Evolutionary conservation across 306 rosid genomes (phyloP), one percentile per base, ranked within the genome.

Genomic region (Pyrus pyrifolia): DNA sequence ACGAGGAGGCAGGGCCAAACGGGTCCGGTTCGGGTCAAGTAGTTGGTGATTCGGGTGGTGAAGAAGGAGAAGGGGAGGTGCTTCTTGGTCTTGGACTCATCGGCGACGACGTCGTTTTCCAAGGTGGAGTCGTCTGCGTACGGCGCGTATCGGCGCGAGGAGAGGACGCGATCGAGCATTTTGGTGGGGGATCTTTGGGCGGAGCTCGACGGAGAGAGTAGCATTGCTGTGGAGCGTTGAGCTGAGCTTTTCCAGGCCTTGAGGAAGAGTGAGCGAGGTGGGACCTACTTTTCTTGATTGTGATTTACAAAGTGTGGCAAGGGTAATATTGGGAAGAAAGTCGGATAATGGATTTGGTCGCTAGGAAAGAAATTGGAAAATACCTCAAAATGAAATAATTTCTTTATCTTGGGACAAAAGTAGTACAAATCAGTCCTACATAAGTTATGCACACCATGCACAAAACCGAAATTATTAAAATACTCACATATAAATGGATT

Each of bases 21-120:
- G 38, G 86, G 71, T 25, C 82, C 90, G 29, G 80, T 17, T 61
- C 98, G 85, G 65, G 86, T 74, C 12, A 95, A 61, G 85, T 81
- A 85, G 73, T 86, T 74, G 73, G 92, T 79, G 33, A 84, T 53
- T 30, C 96, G 86, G 62, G 75, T 85, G 2, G 89, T 79, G 78
- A 83, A 84, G 65, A 86, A 73, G 53, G 84, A 77, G 42, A 85
- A 55, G 81, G 85, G 79, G 30, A 81, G 81, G 68, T 82, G 85
- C 76, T 88, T 92, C 79, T 85, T 91, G 51, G 88, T 88, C 84
- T 91, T 91, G 49, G 93, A 88, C 27, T 87, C 89, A 61, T 87
- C 93, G 49, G 81, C 84, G 44, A 64, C 73, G 3, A 45, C 63
- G 58, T 51, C 72, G 11, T 61, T 21, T 2, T 72, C 79, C 44